Evolutionary conservation across 768 basidiomycete genomes (phyloP), one percentile per base, ranked within the genome.

Genomic region (Calvatia gigantea): DNA sequence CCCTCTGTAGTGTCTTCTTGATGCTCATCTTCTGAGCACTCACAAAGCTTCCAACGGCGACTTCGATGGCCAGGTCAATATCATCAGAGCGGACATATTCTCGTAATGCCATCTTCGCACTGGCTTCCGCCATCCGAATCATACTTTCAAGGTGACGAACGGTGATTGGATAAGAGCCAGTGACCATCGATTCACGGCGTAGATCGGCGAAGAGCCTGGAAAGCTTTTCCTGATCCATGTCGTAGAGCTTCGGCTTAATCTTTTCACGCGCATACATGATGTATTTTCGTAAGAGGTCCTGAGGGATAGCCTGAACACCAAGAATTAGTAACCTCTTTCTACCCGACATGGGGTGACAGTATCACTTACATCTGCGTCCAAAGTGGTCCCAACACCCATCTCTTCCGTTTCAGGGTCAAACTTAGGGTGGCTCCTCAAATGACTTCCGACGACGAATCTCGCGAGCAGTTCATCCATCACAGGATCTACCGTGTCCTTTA

Each of bases 51-150:
- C 87, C 87, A 27, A 99, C 85, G 2, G 93, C 91, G 44, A 98
- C 95, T 64, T 93, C 93, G 59, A 99, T 98, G 1, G 97, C 96
- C 49, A 98, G 75, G 69, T 99, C 94, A 63, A 99, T 94, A 67
- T 99, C 97, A 69, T 98, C 97, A 35, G 87, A 78, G 43, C 97
- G 83, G 29, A 98, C 97, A 65, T 93, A 98, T 71, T 98, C 96
- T 51, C 97, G 81, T 59, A 99, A 75, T 46, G 95, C 86, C 97
- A 99, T 98, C 78, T 96, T 97, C 21, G 97, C 97, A 65, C 91
- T 94, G 12, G 97, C 96, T 71, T 99, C 97, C 2, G 93, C 83
- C 96, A 98, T 98, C 37, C 97, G 88, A 72, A 99, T 98, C 91
- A 97, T 97, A 68, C 94, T 96, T 74, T 99, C 97, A 56, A 99